phyloP scores from a whole-genome alignment of 805 yeast genomes.

The Cyberlindnera subsufficiens region DNA sequence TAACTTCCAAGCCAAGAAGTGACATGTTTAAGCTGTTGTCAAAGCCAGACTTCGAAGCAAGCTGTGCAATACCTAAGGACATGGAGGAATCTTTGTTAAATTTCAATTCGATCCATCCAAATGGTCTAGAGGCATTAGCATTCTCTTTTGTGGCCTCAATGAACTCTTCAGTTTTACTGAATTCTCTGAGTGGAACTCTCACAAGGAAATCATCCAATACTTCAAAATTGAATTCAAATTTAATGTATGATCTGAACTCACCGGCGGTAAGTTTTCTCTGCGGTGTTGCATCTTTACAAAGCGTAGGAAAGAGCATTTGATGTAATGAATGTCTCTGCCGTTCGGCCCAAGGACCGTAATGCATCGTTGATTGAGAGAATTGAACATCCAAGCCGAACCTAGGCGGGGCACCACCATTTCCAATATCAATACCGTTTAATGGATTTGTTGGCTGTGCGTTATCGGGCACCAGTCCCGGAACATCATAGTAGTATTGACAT shows the following conservation, averaged over 20 bases:
- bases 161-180: slow-evolving; percentile 62
- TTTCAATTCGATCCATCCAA: slow-evolving; percentile 88
- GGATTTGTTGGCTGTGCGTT: slow-evolving; percentile 25
- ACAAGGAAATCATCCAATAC: slow-evolving; percentile 62
- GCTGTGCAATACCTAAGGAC: slow-evolving; percentile 39
- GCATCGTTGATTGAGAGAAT: slow-evolving; percentile 55
- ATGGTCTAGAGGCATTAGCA: slow-evolving; percentile 50
- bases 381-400: slow-evolving; percentile 55
- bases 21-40: slow-evolving; percentile 40
- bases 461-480: slow-evolving; percentile 58
- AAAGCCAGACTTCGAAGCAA: slow-evolving; percentile 54
- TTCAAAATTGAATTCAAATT: slow-evolving; percentile 48
- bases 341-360: slow-evolving; percentile 96
- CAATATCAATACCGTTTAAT: slow-evolving; percentile 47
- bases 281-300: slow-evolving; percentile 51
- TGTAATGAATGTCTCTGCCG: slow-evolving; percentile 69
- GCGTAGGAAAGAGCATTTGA: slow-evolving; percentile 58
- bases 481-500: slow-evolving; percentile 63
- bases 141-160: slow-evolving; percentile 24
- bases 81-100: slow-evolving; percentile 48
- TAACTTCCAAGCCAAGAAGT: slow-evolving; percentile 52
- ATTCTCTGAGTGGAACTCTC: slow-evolving; percentile 79
- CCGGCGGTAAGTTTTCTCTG: slow-evolving; percentile 41
- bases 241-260: slow-evolving; percentile 45
- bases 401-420: slow-evolving; percentile 55